A percentile compares a stretch with the other conserved stretches of the same genome.
Evolutionary conservation across 257 asterid genomes (phyloP).

Genomic region (Marsdenia floribunda): DNA sequence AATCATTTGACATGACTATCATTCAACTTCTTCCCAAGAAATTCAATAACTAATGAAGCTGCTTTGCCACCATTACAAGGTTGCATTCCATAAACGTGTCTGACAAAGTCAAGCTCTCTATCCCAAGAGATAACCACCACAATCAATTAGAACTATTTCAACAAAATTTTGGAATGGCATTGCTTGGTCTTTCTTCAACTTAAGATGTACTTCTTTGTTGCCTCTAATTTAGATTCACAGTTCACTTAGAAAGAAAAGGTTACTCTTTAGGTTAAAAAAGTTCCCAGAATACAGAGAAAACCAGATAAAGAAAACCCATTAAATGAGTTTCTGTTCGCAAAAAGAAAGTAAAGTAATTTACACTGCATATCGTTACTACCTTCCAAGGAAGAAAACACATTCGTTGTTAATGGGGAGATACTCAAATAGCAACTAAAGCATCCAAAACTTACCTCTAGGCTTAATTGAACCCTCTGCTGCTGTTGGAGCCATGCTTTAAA

Average conservation of each 20-base stretch:
- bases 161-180: neutral
- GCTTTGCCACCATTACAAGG: neutral
- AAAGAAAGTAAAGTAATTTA: neutral
- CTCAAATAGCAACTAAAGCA: neutral
- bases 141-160: neutral
- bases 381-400: neutral
- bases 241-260: neutral
- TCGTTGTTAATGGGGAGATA: neutral
- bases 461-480: conserved; percentile 24
- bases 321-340: neutral
- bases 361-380: neutral
- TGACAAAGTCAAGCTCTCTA: neutral
- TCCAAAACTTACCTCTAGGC: conserved; percentile 20
- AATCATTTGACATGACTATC: neutral
- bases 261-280: neutral
- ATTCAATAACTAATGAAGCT: neutral
- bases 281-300: neutral
- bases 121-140: neutral
- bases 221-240: neutral
- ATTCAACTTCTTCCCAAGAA: neutral
- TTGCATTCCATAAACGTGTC: neutral
- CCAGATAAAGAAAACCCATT: neutral
- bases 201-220: neutral
- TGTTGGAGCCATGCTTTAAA: conserved; percentile 24
- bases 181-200: neutral